Conservation (phyloP, 257 asterid genomes). For the Solanum lycopersicoides region DNA sequence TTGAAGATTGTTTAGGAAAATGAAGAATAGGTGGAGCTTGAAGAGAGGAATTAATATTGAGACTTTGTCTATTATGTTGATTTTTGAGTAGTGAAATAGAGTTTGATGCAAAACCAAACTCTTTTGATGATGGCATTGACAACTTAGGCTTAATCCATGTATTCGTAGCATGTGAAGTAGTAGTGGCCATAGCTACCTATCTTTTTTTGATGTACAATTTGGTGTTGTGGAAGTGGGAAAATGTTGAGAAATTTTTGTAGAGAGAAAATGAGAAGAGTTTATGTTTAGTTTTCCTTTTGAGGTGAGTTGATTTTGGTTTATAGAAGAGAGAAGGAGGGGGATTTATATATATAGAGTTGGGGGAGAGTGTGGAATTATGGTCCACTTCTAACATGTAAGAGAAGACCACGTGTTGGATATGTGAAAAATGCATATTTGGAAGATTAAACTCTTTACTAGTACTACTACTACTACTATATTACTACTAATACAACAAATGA, state of each 20-base stretch:
- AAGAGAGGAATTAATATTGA: constrained; percentile 27
- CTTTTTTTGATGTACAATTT: not conserved
- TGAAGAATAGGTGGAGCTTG: constrained; percentile 47
- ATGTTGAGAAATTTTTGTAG: not conserved
- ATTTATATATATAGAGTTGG: not conserved
- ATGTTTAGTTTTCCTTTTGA: not conserved
- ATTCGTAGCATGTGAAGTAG: constrained; percentile 11
- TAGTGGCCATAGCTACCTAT: constrained; percentile 47
- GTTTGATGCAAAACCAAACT: constrained; percentile 4
- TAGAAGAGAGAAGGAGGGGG: not conserved
- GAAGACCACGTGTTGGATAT: constrained; percentile 73
- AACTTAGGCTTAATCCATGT: constrained; percentile 37
- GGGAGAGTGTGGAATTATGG: constrained; percentile 13
- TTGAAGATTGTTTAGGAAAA: constrained; percentile 38
- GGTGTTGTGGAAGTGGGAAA: not conserved
- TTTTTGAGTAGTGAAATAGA: constrained; percentile 1
- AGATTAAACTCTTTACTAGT: not conserved
- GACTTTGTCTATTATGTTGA: not conserved
- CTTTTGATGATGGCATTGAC: not conserved
- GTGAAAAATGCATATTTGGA: constrained; percentile 10
- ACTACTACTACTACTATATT: not conserved
- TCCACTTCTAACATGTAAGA: constrained; percentile 38
- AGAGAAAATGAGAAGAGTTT: not conserved
- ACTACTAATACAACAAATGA: not conserved
- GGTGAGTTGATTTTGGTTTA: not conserved